Percentiles rank a stretch among this genome's conserved stretches.
Evolutionary conservation across 2,329 filamentous ascomycete genomes (phyloP).

Genomic region (Paramyrothecium sp.): DNA sequence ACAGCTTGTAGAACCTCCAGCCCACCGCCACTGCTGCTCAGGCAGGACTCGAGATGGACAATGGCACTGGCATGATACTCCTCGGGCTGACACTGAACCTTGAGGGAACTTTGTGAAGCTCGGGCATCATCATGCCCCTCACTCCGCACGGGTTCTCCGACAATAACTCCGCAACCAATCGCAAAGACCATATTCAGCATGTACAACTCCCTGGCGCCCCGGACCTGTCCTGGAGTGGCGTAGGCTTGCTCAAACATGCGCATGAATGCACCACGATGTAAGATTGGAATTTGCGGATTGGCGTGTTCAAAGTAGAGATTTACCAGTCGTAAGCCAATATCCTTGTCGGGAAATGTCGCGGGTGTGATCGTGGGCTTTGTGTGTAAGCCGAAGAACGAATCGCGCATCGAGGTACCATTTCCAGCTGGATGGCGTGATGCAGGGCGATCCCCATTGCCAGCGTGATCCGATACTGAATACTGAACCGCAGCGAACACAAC

Average conservation of each 20-base stretch:
- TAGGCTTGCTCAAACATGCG: constrained; percentile 83
- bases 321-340: constrained; percentile 70
- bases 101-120: constrained; percentile 25
- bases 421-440: constrained; percentile 19
- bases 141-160: constrained; percentile 60
- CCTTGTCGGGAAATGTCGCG: constrained; percentile 77
- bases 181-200: constrained; percentile 96
- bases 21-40: constrained; percentile 82
- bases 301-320: constrained; percentile 93
- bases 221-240: constrained; percentile 60
- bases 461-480: constrained; percentile 61
- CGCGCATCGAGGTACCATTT: constrained; percentile 78
- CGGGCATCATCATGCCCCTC: constrained; percentile 33
- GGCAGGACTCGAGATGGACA: constrained; percentile 82
- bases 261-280: constrained; percentile 89
- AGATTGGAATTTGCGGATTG: constrained; percentile 91
- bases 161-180: constrained; percentile 90
- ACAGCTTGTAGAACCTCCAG: constrained; percentile 94
- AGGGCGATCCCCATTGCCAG: constrained; percentile 37
- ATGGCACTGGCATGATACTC: constrained; percentile 96
- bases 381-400: constrained; percentile 96
- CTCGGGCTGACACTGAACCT: constrained; percentile 70
- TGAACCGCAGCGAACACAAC: constrained; percentile 95
- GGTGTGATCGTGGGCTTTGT: constrained; percentile 85
- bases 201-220: constrained; percentile 82